A percentile compares a stretch with the other conserved stretches of the same genome.
These are phyloP conservation scores for Tritrichomonas foetus DNA, from an alignment of 208 protist species.

Conservation along the genomic window DNA sequence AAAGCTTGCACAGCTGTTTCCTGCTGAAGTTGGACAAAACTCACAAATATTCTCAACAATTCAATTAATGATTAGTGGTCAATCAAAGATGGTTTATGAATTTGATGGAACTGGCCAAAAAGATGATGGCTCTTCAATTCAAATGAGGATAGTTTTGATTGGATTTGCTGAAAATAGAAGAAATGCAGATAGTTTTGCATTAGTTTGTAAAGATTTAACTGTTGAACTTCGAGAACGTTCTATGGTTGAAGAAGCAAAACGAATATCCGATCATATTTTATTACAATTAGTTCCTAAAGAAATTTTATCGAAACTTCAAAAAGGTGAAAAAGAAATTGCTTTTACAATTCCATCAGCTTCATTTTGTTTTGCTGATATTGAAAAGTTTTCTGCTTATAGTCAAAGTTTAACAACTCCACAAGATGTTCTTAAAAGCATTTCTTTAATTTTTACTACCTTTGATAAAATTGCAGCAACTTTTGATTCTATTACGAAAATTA, in stretches of 20 bases:
- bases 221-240: neutral
- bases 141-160: neutral
- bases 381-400: neutral
- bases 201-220: neutral
- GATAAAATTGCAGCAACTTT: too few relatives aligned
- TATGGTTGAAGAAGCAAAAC: neutral
- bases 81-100: neutral
- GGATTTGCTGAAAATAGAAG: neutral
- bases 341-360: neutral
- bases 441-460: too few relatives aligned
- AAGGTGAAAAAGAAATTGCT: slow-evolving; percentile 5
- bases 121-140: neutral
- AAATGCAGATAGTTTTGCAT: neutral
- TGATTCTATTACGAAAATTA: too few relatives aligned
- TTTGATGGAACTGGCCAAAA: neutral
- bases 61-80: neutral
- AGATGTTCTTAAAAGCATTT: neutral
- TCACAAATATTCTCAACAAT: neutral
- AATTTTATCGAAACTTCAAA: neutral
- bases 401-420: neutral
- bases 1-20: neutral
- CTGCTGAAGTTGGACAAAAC: neutral
- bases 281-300: neutral
- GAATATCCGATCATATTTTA: neutral
- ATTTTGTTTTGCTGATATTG: neutral